These are phyloP conservation scores for Rhodamnia argentea DNA, from an alignment of 345 rosid genomes.

Conservation along the genomic window DNA sequence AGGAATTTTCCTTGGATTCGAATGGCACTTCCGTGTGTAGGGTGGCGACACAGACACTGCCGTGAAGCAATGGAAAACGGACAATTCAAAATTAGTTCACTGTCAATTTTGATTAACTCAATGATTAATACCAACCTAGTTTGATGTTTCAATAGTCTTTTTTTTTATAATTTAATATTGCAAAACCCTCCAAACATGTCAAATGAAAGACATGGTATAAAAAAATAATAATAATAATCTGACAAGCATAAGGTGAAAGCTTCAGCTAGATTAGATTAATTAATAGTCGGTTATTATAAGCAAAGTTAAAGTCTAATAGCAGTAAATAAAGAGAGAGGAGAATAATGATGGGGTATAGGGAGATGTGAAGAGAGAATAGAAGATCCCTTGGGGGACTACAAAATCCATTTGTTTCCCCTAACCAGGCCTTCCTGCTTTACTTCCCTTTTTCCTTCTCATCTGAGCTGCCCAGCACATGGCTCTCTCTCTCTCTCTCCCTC, in stretches of 20 bases:
- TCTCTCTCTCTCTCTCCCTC: neutral
- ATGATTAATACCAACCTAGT: neutral
- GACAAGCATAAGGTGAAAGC: neutral
- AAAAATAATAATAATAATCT: neutral
- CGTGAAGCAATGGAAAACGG: neutral
- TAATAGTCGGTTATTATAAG: neutral
- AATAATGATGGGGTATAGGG: slow-evolving; percentile 32
- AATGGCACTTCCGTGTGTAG: neutral
- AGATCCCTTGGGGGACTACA: slow-evolving; percentile 83
- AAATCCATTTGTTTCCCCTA: slow-evolving; percentile 65
- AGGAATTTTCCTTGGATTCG: neutral
- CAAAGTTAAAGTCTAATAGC: neutral
- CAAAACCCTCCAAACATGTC: neutral
- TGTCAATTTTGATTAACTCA: neutral
- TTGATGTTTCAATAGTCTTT: neutral
- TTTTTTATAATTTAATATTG: neutral
- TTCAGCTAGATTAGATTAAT: neutral
- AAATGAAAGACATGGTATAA: neutral
- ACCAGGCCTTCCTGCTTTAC: slow-evolving; percentile 23
- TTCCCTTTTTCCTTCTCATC: neutral
- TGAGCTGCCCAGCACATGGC: slow-evolving; percentile 64
- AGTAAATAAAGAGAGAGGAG: neutral
- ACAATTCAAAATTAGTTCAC: neutral
- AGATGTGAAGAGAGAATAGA: slow-evolving; percentile 20
- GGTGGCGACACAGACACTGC: neutral